phyloP scores from a whole-genome alignment of 2,329 filamentous ascomycete species.

The Fusarium oxysporum region DNA sequence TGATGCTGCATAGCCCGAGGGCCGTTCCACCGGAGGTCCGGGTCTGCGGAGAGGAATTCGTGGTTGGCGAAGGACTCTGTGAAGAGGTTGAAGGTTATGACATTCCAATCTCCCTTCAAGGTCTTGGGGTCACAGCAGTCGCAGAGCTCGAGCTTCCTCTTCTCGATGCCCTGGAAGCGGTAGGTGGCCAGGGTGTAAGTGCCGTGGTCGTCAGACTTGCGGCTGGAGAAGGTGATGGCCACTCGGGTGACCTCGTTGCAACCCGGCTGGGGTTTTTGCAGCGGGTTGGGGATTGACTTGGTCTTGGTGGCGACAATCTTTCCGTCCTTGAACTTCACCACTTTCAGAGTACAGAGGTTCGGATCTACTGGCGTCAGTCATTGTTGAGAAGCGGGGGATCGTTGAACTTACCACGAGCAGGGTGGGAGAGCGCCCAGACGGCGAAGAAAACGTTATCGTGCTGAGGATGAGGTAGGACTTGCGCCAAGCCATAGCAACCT shows the following conservation, averaged over 20 bases:
- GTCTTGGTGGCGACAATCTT: background rate
- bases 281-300: constrained; percentile 25
- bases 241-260: background rate
- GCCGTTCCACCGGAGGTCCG: constrained; percentile 16
- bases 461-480: background rate
- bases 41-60: constrained; percentile 14
- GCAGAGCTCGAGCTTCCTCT: background rate
- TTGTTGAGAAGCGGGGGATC: background rate
- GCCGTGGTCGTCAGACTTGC: constrained; percentile 30
- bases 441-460: background rate
- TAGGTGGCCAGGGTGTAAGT: constrained; percentile 32
- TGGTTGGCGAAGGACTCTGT: constrained; percentile 24
- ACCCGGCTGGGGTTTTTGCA: background rate
- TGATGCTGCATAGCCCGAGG: background rate
- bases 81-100: constrained; percentile 34
- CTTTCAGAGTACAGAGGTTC: background rate
- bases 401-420: background rate
- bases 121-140: constrained; percentile 3
- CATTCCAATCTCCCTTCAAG: constrained; percentile 24
- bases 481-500: background rate
- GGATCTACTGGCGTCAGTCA: background rate
- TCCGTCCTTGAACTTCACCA: background rate
- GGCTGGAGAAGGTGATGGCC: background rate
- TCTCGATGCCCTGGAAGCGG: background rate
- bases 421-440: background rate